Base-by-base conservation (phyloP, 2,329 filamentous ascomycete genomes). In the Dothideomycetes sp. region DNA sequence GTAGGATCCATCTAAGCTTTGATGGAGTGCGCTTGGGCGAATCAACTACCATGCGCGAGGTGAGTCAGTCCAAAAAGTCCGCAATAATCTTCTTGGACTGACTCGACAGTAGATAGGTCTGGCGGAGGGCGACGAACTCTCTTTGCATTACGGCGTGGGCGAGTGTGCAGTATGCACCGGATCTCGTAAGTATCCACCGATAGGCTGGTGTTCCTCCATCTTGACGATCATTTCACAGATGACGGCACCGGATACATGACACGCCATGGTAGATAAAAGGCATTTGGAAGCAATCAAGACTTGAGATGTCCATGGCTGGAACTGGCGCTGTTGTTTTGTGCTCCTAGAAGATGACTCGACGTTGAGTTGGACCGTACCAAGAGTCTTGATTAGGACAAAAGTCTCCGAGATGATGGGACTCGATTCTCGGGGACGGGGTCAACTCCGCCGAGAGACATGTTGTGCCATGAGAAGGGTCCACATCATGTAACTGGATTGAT, bases 1-100 rank as follows among this genome's bases (percentile, higher is more conserved):
- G 13, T 3, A 33, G 23, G 12, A 33, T 41, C 33, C 37, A 41
- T 22, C 10, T 41, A 23, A 41, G 37, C 37, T 41, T 41, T 29
- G 37, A 41, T 18, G 37, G 37, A n/a, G 37, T 41, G 27, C 37
- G 37, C 33, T 24, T 41, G 30, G 30, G 37, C 4, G 37, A 41
- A 23, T 11, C 23, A 2, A 41, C 37, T 5, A 41, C 30, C 12
- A 41, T 41, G 30, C 13, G 22, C 15, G 37, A 41, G 30, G 37
- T 41, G 6, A 41, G 37, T 32, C n/a, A 12, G 13, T 9, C 7
- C 25, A 12, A 5, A n/a, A n/a, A n/a, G 8, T 28, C n/a, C 25
- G 25, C 10, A 3, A 9, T 29, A 9, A 10, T 11, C 28, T 15
- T 10, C 6, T 7, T 8, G 9, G 5, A 11, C 37, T 41, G 16